These are phyloP conservation scores for Cyanophora paradoxa DNA, from an alignment of 78 protist species.

Conservation along the genomic window DNA sequence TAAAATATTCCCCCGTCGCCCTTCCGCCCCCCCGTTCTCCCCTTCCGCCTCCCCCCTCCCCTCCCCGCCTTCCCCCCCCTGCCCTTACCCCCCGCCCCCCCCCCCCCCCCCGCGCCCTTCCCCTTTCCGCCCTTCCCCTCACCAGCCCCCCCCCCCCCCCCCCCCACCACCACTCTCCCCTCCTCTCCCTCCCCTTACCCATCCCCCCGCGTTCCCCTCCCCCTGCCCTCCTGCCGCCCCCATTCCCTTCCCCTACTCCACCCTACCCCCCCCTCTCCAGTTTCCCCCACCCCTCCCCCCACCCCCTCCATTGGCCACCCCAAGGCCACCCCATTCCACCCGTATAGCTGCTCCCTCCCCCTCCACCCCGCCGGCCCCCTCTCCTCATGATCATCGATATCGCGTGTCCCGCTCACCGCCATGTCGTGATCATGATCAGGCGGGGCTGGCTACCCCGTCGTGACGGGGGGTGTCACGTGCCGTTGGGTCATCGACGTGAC, in stretches of 20 bases:
- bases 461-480: too few relatives aligned
- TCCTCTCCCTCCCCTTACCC: not conserved
- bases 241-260: not conserved
- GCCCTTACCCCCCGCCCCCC: not conserved
- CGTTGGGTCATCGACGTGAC: too few relatives aligned
- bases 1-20: not conserved
- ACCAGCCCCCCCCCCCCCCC: not conserved
- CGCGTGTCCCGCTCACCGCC: too few relatives aligned
- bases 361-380: not conserved
- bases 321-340: too few relatives aligned
- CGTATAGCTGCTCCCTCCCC: too few relatives aligned
- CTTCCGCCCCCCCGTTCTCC: not conserved
- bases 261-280: too few relatives aligned
- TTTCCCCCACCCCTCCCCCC: not conserved
- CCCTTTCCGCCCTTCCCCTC: not conserved
- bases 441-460: too few relatives aligned
- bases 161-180: not conserved
- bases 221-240: too few relatives aligned
- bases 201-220: not conserved
- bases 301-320: too few relatives aligned
- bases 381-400: too few relatives aligned
- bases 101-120: not conserved
- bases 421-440: too few relatives aligned
- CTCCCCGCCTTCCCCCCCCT: not conserved
- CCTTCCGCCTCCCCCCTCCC: not conserved